These are phyloP conservation scores for Tetrahymena thermophila DNA, from an alignment of 73 alveolate species.

Conservation along the genomic window DNA sequence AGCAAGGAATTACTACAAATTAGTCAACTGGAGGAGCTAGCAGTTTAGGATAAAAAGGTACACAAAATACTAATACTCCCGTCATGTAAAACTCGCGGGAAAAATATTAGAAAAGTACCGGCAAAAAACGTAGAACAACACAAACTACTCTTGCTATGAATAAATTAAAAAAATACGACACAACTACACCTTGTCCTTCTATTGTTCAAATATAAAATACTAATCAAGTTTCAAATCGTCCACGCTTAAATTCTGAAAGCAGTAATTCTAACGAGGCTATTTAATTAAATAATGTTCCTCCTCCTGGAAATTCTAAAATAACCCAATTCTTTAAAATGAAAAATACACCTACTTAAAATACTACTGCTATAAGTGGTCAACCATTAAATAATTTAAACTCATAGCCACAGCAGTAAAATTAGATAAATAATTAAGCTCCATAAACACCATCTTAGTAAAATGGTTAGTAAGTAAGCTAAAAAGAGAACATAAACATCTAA, in stretches of 20 bases:
- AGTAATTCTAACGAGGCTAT: neutral
- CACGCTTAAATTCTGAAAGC: neutral
- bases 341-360: neutral
- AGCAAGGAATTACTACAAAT: neutral
- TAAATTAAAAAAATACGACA: neutral
- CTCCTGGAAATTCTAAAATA: neutral
- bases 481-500: neutral
- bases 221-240: neutral
- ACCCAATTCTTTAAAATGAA: neutral
- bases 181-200: neutral
- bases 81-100: neutral
- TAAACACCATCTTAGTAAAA: neutral
- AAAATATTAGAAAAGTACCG: neutral
- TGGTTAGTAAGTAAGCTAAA: neutral
- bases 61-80: neutral
- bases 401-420: too few relatives aligned
- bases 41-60: neutral
- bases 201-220: neutral
- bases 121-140: neutral
- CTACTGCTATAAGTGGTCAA: neutral
- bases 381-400: neutral
- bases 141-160: neutral
- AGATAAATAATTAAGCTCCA: too few relatives aligned
- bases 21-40: neutral
- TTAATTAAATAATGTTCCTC: neutral